Evolutionary conservation across 352 stramenopile genomes (phyloP), one percentile per base, ranked within the genome.

Genomic region (Phytophthora fragariae): DNA sequence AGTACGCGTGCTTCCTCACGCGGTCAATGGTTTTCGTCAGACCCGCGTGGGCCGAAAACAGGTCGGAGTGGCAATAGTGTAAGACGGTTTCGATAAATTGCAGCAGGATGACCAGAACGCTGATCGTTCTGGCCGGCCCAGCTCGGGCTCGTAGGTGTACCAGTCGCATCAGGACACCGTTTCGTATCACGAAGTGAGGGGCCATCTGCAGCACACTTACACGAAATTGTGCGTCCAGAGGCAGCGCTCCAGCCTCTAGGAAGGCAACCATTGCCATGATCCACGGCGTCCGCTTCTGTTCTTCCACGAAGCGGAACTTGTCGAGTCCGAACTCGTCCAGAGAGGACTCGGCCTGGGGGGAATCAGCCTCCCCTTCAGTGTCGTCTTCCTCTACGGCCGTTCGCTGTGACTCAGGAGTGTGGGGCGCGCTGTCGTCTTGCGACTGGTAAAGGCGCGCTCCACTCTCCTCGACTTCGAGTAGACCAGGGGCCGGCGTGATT

Each of bases 21-120:
- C 49, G 19, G 39, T 72, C 65, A 6, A 50, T 5, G 1, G 57
- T 27, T 27, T 72, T 62, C 0, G 35, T 65, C 2, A 61, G 6
- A 9, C 65, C 57, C 35, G 41, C n/a, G 19, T 66, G 50, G 1
- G 50, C 21, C 2, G 57, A 61, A n/a, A 72, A 10, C 3, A 66
- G 2, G 19, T 66, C 65, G 0, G 19, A 12, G 17, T 71, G 65
- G 33, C 64, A 71, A 35, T 41, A 62, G 19, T 65, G 47, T n/a
- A 72, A 27, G 5, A 72, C 65, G 1, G 65, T 66, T 12, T 58
- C 64, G 2, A 71, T 46, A 12, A 49, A 71, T 8, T 33, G 3
- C 2, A 49, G 12, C 2, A 56, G 57, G 8, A 71, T 17, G 14
- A 65, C 56, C 3, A 47, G 57, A 12, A 71, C 56, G 2, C 7